Percentiles rank a stretch among this genome's conserved stretches.
phyloP scores from a whole-genome alignment of 768 basidiomycete species.

The Ephemerocybe angulata region DNA sequence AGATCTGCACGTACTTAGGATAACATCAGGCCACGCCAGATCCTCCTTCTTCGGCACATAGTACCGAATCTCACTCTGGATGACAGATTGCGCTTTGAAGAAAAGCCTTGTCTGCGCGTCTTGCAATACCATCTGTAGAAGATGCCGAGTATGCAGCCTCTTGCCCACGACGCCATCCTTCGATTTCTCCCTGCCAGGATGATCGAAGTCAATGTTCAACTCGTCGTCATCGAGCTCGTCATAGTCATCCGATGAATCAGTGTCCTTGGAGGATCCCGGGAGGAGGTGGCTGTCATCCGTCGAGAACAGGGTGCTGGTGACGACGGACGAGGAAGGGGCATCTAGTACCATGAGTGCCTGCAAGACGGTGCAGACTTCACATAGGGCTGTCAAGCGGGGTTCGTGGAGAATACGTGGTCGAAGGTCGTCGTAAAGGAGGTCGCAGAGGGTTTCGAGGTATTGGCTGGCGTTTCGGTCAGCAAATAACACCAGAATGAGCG shows the following conservation, averaged over 20 bases:
- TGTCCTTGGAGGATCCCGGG: slow-evolving; percentile 22
- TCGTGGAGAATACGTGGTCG: slow-evolving; percentile 95
- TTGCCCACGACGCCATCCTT: slow-evolving; percentile 23
- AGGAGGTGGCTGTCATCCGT: neutral
- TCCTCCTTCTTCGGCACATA: slow-evolving; percentile 77
- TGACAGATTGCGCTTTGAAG: slow-evolving; percentile 91
- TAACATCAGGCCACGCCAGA: slow-evolving; percentile 81
- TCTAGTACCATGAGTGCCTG: slow-evolving; percentile 96
- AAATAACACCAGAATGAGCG: neutral
- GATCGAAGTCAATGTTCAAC: slow-evolving; percentile 39
- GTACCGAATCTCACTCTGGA: slow-evolving; percentile 84
- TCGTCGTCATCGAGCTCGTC: slow-evolving; percentile 23
- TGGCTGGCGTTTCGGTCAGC: slow-evolving; percentile 42
- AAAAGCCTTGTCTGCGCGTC: slow-evolving; percentile 95
- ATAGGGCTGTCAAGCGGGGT: slow-evolving; percentile 78
- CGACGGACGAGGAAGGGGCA: slow-evolving; percentile 34
- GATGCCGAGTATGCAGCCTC: slow-evolving; percentile 71
- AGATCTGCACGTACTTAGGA: slow-evolving; percentile 52
- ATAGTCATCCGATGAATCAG: slow-evolving; percentile 21
- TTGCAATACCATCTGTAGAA: slow-evolving; percentile 88
- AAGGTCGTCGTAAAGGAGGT: slow-evolving; percentile 92
- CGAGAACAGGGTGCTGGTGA: slow-evolving; percentile 9
- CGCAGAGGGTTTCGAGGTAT: slow-evolving; percentile 89
- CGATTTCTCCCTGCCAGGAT: slow-evolving; percentile 32
- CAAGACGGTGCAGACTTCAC: slow-evolving; percentile 94